Evolutionary conservation across 305 asterid species (phyloP), one percentile per base, ranked within the genome.

Genomic region (Nicotiana rustica): DNA sequence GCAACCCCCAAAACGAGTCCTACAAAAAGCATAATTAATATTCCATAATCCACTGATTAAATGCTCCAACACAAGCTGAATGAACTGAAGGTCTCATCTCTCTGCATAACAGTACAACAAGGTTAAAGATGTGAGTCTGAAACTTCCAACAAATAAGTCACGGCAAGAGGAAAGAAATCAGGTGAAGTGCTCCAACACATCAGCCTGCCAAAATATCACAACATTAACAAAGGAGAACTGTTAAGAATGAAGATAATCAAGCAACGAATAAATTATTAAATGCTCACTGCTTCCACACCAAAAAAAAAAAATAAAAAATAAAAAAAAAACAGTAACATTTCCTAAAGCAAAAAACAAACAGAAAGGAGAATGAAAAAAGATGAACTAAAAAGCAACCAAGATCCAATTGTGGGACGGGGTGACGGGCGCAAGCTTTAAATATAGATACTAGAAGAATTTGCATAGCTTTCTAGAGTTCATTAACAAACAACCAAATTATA

Each of bases 121-220:
- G 95, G 94, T 94, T 94, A 85, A 82, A 88, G 87, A 94, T 87
- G 96, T 94, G 98, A 96, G 98, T 96, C 97, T 95, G 94, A 94
- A 93, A 93, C 97, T 90, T 96, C 98, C 92, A 96, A 92, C 94
- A 93, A 92, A 91, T 86, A 88, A 93, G 90, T 90, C 92, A 92
- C 90, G 93, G 96, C 92, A 92, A 92, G 91, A 91, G 92, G 91
- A 88, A 84, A 92, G 88, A 94, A 89, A 94, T 94, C 93, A 92
- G 94, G 98, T 85, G 87, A 92, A 86, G 88, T 85, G 93, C 98
- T 92, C 98, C 99, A 90, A 92, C 90, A 93, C 86, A 91, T 82
- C 91, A 88, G 90, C 98, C 98, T 94, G 98, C 89, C 87, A 91
- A 93, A 84, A 91, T 89, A 83, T 91, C 86, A 86, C 84, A 91